phyloP scores from a whole-genome alignment of 164 flowering plant species.

The Stephania cephalantha region DNA sequence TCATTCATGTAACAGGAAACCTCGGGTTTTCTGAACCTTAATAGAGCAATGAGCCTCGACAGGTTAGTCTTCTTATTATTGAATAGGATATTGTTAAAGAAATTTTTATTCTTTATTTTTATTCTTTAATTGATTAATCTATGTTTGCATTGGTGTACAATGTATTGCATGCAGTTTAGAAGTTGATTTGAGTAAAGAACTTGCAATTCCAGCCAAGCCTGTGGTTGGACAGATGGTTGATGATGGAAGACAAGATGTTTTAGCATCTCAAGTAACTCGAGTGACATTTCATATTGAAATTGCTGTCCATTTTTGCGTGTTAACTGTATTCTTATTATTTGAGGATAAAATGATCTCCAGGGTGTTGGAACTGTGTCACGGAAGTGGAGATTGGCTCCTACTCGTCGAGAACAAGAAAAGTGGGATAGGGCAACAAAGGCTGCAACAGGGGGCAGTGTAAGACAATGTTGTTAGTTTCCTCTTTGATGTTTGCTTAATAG shows the following conservation, averaged over 20 bases:
- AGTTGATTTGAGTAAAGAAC: constrained; percentile 81
- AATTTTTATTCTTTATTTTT: neutral
- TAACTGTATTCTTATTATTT: constrained; percentile 1
- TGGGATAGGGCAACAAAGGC: constrained; percentile 91
- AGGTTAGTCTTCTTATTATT: constrained; percentile 35
- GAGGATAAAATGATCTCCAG: constrained; percentile 31
- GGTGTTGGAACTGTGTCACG: constrained; percentile 17
- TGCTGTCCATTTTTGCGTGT: neutral
- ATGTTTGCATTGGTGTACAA: neutral
- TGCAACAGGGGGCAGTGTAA: constrained; percentile 87
- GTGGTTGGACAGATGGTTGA: constrained; percentile 31
- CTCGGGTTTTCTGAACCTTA: constrained; percentile 83
- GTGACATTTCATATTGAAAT: neutral
- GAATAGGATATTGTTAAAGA: neutral
- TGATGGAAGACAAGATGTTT: constrained; percentile 24
- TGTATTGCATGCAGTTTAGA: constrained; percentile 50
- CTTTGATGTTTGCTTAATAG: neutral
- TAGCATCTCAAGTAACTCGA: constrained; percentile 35
- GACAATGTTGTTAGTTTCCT: constrained; percentile 13
- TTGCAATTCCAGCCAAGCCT: constrained; percentile 38
- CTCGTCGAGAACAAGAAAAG: constrained; percentile 79
- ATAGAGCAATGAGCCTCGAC: constrained; percentile 81
- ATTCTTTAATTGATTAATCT: neutral
- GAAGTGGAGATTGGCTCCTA: constrained; percentile 82
- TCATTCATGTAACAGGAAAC: constrained; percentile 41